These are phyloP conservation scores for Biscogniauxia sp. DNA, from an alignment of 2,329 filamentous ascomycete species.

Conservation along the genomic window DNA sequence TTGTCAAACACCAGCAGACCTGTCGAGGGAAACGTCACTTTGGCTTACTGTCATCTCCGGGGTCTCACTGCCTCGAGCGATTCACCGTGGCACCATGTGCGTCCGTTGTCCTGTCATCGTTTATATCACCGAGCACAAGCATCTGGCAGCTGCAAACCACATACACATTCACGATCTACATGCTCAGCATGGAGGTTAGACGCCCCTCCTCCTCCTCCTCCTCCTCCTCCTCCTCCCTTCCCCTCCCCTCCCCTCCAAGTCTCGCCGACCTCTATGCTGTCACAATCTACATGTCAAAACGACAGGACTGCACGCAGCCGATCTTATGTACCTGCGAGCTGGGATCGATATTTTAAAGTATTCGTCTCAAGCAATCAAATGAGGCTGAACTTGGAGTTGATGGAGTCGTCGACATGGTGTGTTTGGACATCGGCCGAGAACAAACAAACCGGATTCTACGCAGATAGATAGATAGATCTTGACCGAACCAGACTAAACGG, in stretches of 20 bases:
- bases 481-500: not conserved
- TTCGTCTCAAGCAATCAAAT: not conserved
- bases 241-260: not conserved
- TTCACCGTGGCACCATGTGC: not conserved
- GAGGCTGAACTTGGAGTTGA: not conserved
- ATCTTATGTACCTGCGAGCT: not conserved
- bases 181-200: not conserved
- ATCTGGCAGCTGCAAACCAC: not conserved
- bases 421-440: not conserved
- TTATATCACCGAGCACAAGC: not conserved
- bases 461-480: not conserved
- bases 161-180: not conserved
- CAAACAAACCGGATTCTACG: not conserved
- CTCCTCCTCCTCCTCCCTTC: too few species aligned
- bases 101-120: not conserved
- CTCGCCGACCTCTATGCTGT: not conserved
- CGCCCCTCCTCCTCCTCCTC: too few species aligned
- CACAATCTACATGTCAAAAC: not conserved
- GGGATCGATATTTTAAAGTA: not conserved
- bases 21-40: slow-evolving; percentile 12
- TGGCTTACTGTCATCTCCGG: slow-evolving; percentile 18
- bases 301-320: not conserved
- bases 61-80: slow-evolving; percentile 15
- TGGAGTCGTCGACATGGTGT: not conserved
- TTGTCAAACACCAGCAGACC: slow-evolving; percentile 9